Evolutionary conservation across 352 stramenopile species (phyloP).

Genomic region (Phytophthora kernoviae): DNA sequence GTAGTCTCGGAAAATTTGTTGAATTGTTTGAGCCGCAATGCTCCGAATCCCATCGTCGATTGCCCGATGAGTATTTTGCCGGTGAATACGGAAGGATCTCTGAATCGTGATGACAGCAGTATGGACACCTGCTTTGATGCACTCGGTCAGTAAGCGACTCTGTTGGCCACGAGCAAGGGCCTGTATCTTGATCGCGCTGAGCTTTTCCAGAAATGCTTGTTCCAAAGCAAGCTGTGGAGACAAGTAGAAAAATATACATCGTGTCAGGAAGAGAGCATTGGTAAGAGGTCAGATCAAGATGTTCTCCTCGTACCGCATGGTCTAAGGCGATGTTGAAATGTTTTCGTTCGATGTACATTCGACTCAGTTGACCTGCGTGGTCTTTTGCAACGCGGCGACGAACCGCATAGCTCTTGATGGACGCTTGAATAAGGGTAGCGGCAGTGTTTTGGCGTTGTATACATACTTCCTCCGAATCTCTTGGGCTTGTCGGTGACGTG

Average conservation of each 20-base stretch:
- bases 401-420: conserved; percentile 29
- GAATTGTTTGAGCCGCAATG: conserved; percentile 58
- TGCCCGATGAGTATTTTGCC: not conserved
- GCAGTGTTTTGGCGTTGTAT: conserved; percentile 20
- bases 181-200: conserved; percentile 66
- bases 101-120: conserved; percentile 60
- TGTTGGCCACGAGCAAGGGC: conserved; percentile 65
- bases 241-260: conserved; percentile 3
- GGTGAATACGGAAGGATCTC: conserved; percentile 38
- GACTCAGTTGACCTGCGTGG: conserved; percentile 49
- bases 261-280: not conserved
- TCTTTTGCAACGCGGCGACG: conserved; percentile 28
- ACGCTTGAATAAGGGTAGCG: conserved; percentile 45
- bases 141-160: conserved; percentile 54
- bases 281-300: not conserved
- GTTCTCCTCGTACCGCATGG: conserved; percentile 41
- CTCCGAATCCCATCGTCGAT: conserved; percentile 41
- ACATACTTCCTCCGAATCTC: not conserved
- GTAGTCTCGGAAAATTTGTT: conserved; percentile 45
- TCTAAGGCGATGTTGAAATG: conserved; percentile 53
- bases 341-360: conserved; percentile 63
- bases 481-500: conserved; percentile 7
- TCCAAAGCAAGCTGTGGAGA: conserved; percentile 40
- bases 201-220: conserved; percentile 48
- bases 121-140: conserved; percentile 42